Evolutionary conservation across 2,329 filamentous ascomycete species (phyloP).

Genomic region (Aureobasidium sp.): DNA sequence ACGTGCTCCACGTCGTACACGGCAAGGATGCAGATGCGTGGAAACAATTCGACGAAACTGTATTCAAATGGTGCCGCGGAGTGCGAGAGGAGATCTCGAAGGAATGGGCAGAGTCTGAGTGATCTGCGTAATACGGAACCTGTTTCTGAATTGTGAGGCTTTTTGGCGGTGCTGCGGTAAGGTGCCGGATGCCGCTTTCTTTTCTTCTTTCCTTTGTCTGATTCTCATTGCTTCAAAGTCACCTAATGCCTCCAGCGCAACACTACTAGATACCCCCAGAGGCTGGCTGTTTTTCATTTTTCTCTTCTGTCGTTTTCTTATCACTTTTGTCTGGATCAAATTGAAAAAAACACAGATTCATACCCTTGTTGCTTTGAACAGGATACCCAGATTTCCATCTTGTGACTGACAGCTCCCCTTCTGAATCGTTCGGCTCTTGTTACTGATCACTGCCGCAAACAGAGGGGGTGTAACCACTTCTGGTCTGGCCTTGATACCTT

Average conservation of each 20-base stretch:
- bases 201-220: neutral
- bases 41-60: conserved; percentile 72
- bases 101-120: conserved; percentile 48
- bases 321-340: neutral
- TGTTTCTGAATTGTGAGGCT: neutral
- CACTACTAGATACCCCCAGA: conserved; percentile 7
- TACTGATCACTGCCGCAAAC: neutral
- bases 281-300: neutral
- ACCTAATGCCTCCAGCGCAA: conserved; percentile 7
- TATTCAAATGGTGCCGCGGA: conserved; percentile 72
- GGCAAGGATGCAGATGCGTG: conserved; percentile 61
- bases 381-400: too few species aligned
- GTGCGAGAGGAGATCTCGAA: conserved; percentile 75
- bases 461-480: neutral
- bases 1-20: conserved; percentile 80
- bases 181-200: neutral
- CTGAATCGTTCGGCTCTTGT: neutral
- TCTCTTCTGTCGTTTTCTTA: neutral
- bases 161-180: neutral
- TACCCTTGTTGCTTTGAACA: neutral
- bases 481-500: neutral
- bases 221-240: neutral
- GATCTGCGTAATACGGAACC: neutral
- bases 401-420: neutral
- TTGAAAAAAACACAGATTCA: neutral